Evolutionary conservation across 2,329 filamentous ascomycete species (phyloP).

Genomic region (Alternaria triticimaculans): DNA sequence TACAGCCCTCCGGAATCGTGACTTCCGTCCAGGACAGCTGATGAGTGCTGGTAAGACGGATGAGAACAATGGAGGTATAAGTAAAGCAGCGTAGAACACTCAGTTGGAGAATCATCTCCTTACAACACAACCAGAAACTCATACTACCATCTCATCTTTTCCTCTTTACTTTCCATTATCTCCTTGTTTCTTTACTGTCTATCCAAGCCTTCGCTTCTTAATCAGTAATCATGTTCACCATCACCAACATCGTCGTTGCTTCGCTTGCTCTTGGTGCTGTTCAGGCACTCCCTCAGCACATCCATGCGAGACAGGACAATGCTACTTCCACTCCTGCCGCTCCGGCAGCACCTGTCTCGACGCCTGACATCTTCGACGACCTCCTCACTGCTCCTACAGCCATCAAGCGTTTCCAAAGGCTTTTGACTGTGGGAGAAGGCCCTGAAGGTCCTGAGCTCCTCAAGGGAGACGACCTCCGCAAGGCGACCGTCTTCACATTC

Average conservation of each 20-base stretch:
- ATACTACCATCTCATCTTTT: constrained; percentile 29
- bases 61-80: constrained; percentile 30
- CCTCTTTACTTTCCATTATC: constrained; percentile 22
- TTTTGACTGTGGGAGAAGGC: constrained; percentile 40
- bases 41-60: not conserved
- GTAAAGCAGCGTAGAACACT: constrained; percentile 13
- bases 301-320: not conserved
- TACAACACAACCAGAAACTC: constrained; percentile 34
- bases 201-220: constrained; percentile 25
- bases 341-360: constrained; percentile 13
- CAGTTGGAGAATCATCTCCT: constrained; percentile 29
- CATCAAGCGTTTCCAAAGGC: constrained; percentile 49
- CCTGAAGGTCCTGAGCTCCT: constrained; percentile 27
- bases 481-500: constrained; percentile 68
- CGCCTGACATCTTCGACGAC: constrained; percentile 35
- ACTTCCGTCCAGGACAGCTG: constrained; percentile 12
- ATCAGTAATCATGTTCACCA: constrained; percentile 44
- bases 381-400: constrained; percentile 44
- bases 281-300: constrained; percentile 37
- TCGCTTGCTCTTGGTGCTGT: constrained; percentile 40
- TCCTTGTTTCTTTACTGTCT: constrained; percentile 27
- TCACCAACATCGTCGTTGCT: constrained; percentile 44
- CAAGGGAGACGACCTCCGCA: constrained; percentile 37
- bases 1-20: constrained; percentile 18
- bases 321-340: constrained; percentile 9